Evolutionary conservation across 495 filamentous ascomycete species (phyloP), one percentile per base, ranked within the genome.

Genomic region (Choiromyces venosus): DNA sequence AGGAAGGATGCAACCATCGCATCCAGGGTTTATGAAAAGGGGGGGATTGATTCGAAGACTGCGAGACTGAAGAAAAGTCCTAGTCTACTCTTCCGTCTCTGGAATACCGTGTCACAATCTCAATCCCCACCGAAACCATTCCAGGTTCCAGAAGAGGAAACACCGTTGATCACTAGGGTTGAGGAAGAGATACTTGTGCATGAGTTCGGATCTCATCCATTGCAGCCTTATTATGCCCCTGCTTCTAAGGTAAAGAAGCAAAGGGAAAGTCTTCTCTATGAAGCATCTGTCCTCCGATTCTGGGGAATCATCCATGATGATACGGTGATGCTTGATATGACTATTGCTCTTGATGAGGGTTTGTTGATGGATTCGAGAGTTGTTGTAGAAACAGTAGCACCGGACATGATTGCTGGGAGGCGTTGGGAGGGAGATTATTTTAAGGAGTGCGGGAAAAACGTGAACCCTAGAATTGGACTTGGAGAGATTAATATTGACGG

Each of bases 31-130:
- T 29, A 7, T 5, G 21, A 52, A 12, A 52, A 52, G 35, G 42
- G 14, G 16, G 40, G 29, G 5, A 64, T 33, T n/a, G 37, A 73
- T 37, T 9, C n/a, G 1, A 67, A 67, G 56, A 40, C 66, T 1
- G 7, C 29, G 38, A 67, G 69, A 37, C 44, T 75, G 9, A 78
- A 69, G 40, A 79, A 71, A 40, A 70, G 52, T 7, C 52, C 66
- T 66, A 71, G 68, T 44, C 37, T 74, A 35, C 76, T 79, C 19
- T 69, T 75, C 39, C 75, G 75, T 21, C 56, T 78, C 52, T 78
- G 68, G 76, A 65, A 42, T 33, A 37, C 68, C 0, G 52, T 52
- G 21, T n/a, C 66, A 40, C 37, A 42, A 1, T n/a, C 66, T 36
- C 37, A 42, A 1, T 61, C 52, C 25, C 10, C 52, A 25, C 21